Conservation (phyloP, 2,329 filamentous ascomycete species). For the Phialophora verrucosa region DNA sequence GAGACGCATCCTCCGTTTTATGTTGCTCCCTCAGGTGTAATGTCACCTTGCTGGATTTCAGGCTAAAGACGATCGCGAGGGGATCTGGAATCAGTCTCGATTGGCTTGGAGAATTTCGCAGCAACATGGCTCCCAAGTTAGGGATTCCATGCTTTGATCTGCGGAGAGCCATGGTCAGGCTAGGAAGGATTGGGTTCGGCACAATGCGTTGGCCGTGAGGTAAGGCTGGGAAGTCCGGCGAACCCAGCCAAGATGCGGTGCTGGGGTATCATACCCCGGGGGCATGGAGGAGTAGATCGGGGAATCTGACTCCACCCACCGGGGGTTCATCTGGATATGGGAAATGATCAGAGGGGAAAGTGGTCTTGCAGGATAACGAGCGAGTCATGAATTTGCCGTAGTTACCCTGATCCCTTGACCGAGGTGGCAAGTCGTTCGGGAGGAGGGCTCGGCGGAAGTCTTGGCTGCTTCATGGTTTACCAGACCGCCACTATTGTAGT, state of each 20-base stretch:
- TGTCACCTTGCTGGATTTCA: conserved; percentile 8
- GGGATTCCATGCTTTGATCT: not conserved
- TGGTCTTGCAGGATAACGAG: not conserved
- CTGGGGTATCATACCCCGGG: not conserved
- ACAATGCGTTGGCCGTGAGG: not conserved
- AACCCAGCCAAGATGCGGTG: not conserved
- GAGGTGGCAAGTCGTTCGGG: not conserved
- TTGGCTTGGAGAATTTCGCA: not conserved
- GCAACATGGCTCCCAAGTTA: not conserved
- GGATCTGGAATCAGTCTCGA: not conserved
- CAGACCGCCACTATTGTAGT: not conserved
- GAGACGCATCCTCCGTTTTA: conserved; percentile 2
- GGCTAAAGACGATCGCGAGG: not conserved
- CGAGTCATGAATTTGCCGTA: not conserved
- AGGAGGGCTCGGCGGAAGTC: not conserved
- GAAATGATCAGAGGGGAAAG: not conserved
- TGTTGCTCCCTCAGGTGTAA: conserved; percentile 1
- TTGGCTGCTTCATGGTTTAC: not conserved
- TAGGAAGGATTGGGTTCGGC: not conserved
- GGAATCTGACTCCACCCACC: not conserved
- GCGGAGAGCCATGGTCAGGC: not conserved
- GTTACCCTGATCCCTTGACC: not conserved
- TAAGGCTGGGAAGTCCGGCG: not conserved
- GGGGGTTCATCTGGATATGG: conserved; percentile 6
- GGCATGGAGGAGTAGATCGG: not conserved